Conservation (phyloP, 1,139 yeast genomes). For the Nadsonia commutata region DNA sequence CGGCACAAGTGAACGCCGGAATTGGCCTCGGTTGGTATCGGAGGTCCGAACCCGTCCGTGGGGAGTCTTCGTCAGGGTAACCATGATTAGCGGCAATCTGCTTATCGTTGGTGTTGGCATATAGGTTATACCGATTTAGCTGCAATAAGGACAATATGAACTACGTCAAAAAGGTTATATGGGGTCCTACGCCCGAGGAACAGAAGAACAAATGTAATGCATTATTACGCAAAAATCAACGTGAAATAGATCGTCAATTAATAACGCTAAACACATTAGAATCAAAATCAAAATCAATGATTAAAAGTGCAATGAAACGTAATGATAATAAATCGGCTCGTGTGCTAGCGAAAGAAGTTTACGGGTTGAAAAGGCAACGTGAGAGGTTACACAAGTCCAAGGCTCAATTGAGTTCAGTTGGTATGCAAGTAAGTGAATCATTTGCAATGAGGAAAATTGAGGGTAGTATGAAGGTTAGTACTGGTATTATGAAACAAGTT, state of each 20-base stretch:
- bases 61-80: no score
- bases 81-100: no score
- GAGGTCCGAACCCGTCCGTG: no score
- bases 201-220: slow-evolving; percentile 80
- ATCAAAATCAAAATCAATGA: slow-evolving; percentile 56
- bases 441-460: slow-evolving; percentile 76
- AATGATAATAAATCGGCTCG: slow-evolving; percentile 64
- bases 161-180: slow-evolving; percentile 59
- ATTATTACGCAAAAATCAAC: slow-evolving; percentile 66
- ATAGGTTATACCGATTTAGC: no score
- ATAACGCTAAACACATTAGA: slow-evolving; percentile 36
- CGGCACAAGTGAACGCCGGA: no score
- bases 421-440: slow-evolving; percentile 83
- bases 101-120: no score
- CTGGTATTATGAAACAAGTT: slow-evolving; percentile 81
- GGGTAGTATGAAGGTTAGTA: slow-evolving; percentile 64
- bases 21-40: no score
- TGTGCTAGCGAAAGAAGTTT: slow-evolving; percentile 69
- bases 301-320: slow-evolving; percentile 63
- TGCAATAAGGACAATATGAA: slow-evolving; percentile 23
- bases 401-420: slow-evolving; percentile 75
- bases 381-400: slow-evolving; percentile 62
- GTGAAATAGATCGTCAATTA: slow-evolving; percentile 73
- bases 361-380: slow-evolving; percentile 60
- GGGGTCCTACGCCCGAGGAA: slow-evolving; percentile 95